Evolutionary conservation across 202 grass and related monocot species (phyloP), one percentile per base, ranked within the genome.

Genomic region (Zizania palustris): DNA sequence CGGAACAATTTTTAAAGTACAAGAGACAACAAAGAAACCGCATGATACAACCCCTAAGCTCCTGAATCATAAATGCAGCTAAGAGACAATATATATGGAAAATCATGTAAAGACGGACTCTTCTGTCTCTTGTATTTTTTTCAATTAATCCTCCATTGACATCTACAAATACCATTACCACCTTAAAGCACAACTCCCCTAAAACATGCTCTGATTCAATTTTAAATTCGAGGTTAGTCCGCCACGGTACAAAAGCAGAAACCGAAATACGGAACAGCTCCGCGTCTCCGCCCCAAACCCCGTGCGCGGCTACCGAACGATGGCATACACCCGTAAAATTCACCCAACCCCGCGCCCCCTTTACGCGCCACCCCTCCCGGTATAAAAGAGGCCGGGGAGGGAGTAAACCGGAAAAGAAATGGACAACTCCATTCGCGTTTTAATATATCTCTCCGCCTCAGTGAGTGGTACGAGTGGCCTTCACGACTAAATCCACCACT

Each of bases 401-500:
- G 1, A 16, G 38, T 8, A 42, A 51, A 33, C 10, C 3, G 0
- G 3, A 12, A 20, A 63, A 9, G 4, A 0, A 16, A 28, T 28
- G 2, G 28, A 28, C 28, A 28, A 28, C 2, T 34, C 3, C 9
- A 6, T 20, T 60, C 33, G 28, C 41, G 33, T 13, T 46, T 11
- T 7, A 2, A 8, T 37, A 11, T 7, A 40, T 43, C 38, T 36
- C 53, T 62, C 22, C 14, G 12, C 15, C 35, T 72, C 43, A 40
- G 20, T 64, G 39, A 28, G 48, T 60, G 16, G 48, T 60, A n/a
- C n/a, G 60, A 75, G 80, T 80, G 80, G 86, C 86, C 86, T 76
- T 88, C 86, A 88, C 86, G 81, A 88, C 81, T 71, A 75, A 88
- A 88, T 83, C 69, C 80, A 80, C 74, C 75, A 43, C 74, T 53